Evolutionary conservation across 495 filamentous ascomycete species (phyloP).

Genomic region (Glarea lozoyensis): DNA sequence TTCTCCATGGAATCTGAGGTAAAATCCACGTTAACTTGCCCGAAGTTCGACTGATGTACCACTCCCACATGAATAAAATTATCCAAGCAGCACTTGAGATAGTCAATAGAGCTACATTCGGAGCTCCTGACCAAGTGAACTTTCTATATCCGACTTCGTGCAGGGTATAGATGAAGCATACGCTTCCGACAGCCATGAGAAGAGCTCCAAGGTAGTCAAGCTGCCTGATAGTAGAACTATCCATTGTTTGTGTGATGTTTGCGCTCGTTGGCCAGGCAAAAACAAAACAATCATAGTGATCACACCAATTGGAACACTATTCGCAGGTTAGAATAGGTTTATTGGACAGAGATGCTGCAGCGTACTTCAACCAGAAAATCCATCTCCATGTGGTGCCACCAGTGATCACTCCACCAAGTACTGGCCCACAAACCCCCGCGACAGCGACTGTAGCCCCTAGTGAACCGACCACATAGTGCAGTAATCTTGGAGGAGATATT

Average conservation of each 20-base stretch:
- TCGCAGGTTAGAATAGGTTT: background rate
- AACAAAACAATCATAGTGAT: background rate
- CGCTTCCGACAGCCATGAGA: background rate
- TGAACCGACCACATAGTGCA: constrained; percentile 39
- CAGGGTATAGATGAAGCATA: background rate
- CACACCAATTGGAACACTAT: background rate
- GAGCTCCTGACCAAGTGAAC: background rate
- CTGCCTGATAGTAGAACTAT: background rate
- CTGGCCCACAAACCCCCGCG: constrained; percentile 22
- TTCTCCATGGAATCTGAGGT: constrained; percentile 7
- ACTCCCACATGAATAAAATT: background rate
- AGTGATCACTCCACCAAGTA: constrained; percentile 38
- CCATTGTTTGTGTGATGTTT: background rate
- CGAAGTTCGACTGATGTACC: background rate
- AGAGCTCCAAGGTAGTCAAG: background rate
- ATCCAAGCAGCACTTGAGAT: background rate
- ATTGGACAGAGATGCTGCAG: background rate
- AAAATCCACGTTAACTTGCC: background rate
- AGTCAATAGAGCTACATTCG: background rate
- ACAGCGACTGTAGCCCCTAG: constrained; percentile 28
- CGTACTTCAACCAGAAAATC: constrained; percentile 40
- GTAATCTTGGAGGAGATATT: constrained; percentile 31
- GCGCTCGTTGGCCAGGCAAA: background rate
- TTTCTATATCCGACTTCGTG: background rate
- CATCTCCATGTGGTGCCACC: constrained; percentile 54